Percentiles rank a stretch among this genome's conserved stretches.
These are phyloP conservation scores for Diaporthe citriasiana DNA, from an alignment of 2,329 filamentous ascomycete species.

Conservation along the genomic window DNA sequence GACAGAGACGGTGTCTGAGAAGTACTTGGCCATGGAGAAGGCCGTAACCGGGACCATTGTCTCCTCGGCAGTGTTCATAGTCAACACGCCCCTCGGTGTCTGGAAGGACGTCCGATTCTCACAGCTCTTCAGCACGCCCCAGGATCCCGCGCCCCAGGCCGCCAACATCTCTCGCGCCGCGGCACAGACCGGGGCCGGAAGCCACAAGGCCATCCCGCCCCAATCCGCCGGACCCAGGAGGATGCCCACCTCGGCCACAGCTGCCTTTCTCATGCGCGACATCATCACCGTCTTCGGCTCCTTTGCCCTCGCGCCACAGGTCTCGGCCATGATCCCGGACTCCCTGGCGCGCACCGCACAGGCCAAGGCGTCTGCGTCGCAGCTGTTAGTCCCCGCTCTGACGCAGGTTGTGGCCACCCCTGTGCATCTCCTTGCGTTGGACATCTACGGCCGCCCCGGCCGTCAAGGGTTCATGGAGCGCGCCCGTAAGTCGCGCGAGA, in stretches of 20 bases:
- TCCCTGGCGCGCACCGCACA: background rate
- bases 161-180: conserved; percentile 4
- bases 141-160: background rate
- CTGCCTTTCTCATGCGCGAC: conserved; percentile 25
- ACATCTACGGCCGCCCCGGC: conserved; percentile 14
- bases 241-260: conserved; percentile 17
- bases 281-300: conserved; percentile 28
- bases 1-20: conserved; percentile 24
- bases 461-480: conserved; percentile 1
- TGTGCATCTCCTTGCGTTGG: conserved; percentile 20
- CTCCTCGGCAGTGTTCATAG: conserved; percentile 20
- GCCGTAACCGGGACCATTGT: conserved; percentile 17
- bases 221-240: background rate
- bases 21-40: conserved; percentile 21
- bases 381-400: conserved; percentile 21
- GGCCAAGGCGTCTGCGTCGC: conserved; percentile 9
- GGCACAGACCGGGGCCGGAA: conserved; percentile 6
- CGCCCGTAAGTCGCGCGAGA: conserved; percentile 8
- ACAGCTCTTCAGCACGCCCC: conserved; percentile 20
- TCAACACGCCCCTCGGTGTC: conserved; percentile 26
- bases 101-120: conserved; percentile 34
- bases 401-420: conserved; percentile 29
- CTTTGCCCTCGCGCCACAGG: conserved; percentile 25
- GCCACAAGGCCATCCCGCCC: background rate
- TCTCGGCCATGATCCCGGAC: conserved; percentile 17